These are phyloP conservation scores for Hypericum androsaemum DNA, from an alignment of 345 rosid species.

Conservation along the genomic window DNA sequence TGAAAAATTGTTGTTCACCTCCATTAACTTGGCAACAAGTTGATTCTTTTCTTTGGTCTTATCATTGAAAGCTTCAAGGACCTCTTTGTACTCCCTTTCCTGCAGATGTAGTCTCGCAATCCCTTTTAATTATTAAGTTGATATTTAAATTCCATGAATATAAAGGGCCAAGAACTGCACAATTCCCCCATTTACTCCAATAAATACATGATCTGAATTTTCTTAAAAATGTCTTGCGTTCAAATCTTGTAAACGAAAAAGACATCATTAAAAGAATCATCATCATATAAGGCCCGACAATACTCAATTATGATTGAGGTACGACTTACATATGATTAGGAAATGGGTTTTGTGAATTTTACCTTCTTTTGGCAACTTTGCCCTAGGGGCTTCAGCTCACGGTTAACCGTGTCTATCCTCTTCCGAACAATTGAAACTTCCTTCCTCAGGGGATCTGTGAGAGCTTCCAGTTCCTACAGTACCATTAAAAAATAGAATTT, in stretches of 20 bases:
- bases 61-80: conserved; percentile 6
- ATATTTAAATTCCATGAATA: too few relatives aligned
- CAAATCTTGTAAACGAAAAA: too few relatives aligned
- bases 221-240: too few relatives aligned
- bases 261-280: too few relatives aligned
- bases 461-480: conserved; percentile 5
- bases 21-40: conserved; percentile 5
- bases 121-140: neutral
- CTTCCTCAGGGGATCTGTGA: conserved; percentile 7
- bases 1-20: neutral
- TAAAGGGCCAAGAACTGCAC: too few relatives aligned
- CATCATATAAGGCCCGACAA: too few relatives aligned
- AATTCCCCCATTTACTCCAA: too few relatives aligned
- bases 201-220: too few relatives aligned
- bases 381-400: conserved; percentile 6
- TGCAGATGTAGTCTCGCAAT: neutral
- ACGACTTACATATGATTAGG: neutral
- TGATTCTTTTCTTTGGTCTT: conserved; percentile 6
- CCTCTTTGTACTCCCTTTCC: conserved; percentile 9
- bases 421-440: conserved; percentile 6
- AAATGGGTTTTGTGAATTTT: neutral
- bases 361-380: conserved; percentile 6
- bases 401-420: conserved; percentile 6
- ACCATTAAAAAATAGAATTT: neutral
- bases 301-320: too few relatives aligned